Conservation (phyloP, 2,329 filamentous ascomycete species). For the Diaporthe humulicola region DNA sequence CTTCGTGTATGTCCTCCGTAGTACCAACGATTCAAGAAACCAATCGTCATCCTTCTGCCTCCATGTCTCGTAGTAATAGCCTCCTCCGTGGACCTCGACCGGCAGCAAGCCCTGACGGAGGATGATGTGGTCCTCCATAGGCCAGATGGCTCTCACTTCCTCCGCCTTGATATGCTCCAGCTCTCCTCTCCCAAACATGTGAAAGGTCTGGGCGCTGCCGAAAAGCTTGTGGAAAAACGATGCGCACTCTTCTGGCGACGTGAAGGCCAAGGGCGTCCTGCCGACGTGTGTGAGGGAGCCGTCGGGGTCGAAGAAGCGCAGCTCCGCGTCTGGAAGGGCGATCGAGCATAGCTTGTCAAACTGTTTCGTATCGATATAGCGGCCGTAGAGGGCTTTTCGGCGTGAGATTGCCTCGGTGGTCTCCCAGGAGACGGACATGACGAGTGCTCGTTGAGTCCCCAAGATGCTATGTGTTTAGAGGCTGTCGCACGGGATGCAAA, state of each 20-base stretch:
- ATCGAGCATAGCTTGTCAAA: constrained; percentile 44
- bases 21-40: constrained; percentile 22
- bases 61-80: constrained; percentile 36
- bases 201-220: constrained; percentile 42
- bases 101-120: not conserved
- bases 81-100: not conserved
- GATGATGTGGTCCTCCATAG: constrained; percentile 5
- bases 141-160: constrained; percentile 45
- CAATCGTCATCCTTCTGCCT: constrained; percentile 21
- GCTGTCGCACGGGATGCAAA: not conserved
- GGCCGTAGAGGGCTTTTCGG: constrained; percentile 45
- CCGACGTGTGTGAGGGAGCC: not conserved
- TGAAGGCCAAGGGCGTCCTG: constrained; percentile 15
- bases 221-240: constrained; percentile 44
- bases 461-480: not conserved
- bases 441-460: not conserved
- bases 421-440: constrained; percentile 40
- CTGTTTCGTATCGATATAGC: constrained; percentile 46
- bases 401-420: constrained; percentile 43
- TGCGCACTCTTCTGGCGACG: constrained; percentile 31
- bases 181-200: constrained; percentile 44
- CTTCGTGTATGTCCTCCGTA: constrained; percentile 8
- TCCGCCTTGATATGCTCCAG: constrained; percentile 44
- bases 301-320: constrained; percentile 37
- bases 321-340: constrained; percentile 42